Evolutionary conservation across 179 eudicot species (phyloP), one percentile per base, ranked within the genome.

Genomic region (Kewa caespitosa): DNA sequence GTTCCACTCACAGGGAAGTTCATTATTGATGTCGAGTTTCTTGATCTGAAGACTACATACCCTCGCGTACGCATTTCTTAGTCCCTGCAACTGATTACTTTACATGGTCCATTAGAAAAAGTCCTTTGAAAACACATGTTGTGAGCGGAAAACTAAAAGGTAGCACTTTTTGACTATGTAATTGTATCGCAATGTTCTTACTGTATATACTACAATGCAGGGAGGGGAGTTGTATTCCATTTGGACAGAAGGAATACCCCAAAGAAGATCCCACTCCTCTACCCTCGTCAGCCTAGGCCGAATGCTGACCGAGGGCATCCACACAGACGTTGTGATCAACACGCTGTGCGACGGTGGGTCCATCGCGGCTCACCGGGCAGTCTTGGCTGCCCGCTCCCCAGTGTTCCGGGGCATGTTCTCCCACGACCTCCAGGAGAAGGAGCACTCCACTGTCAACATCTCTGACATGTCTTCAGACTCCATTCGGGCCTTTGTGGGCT

Each of bases 21-120:
- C 84, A 89, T 94, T 77, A 90, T 94, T 70, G 98, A 94, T 67
- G 87, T 94, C 61, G 98, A 94, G 80, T 94, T 94, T 81, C 86
- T 92, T 68, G 96, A 94, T 85, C 80, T 94, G 67, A 94, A 94
- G 84, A 87, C 77, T 60, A 64, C 85, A 43, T 75, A 89, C 39
- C 83, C 87, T 67, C 81, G 85, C 68, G 98, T 93, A 89, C 33
- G 88, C 57, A 65, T 30, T 10, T 48, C 6, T 42, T n/a, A n/a
- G n/a, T n/a, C n/a, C n/a, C n/a, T n/a, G n/a, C n/a, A n/a, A n/a
- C n/a, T n/a, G n/a, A n/a, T n/a, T n/a, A n/a, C n/a, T n/a, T n/a
- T n/a, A n/a, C n/a, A n/a, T 14, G 27, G 1, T 11, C 17, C 8
- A 17, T 64, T 8, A 18, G 41, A 64, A 64, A 64, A 64, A 12